Evolutionary conservation across 352 stramenopile genomes (phyloP).

Genomic region (Phytophthora rubi): DNA sequence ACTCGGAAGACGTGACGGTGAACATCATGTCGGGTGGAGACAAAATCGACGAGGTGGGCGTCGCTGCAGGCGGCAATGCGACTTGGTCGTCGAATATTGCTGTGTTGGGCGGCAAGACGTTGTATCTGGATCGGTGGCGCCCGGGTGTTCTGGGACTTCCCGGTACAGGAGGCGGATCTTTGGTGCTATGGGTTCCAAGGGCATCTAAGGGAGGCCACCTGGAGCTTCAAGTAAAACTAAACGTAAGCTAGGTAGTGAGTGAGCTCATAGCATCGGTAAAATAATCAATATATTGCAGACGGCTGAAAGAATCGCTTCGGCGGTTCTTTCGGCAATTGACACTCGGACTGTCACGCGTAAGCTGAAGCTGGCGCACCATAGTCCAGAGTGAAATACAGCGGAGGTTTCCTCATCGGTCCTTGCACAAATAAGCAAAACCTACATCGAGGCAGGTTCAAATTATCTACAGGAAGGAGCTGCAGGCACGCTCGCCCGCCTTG

Average conservation of each 20-base stretch:
- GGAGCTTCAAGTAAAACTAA: conserved; percentile 33
- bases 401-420: too few species aligned
- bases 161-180: conserved; percentile 58
- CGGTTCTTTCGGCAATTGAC: too few species aligned
- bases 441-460: too few species aligned
- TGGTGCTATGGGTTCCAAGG: conserved; percentile 56
- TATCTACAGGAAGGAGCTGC: too few species aligned
- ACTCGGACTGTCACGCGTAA: too few species aligned
- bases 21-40: conserved; percentile 47
- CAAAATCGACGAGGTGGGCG: conserved; percentile 36
- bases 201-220: conserved; percentile 17
- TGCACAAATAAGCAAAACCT: too few species aligned
- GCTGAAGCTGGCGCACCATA: too few species aligned
- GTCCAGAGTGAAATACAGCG: too few species aligned
- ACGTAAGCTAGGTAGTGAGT: conserved; percentile 35
- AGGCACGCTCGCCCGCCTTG: too few species aligned
- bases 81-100: conserved; percentile 37
- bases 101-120: conserved; percentile 50
- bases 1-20: conserved; percentile 45
- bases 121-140: conserved; percentile 69
- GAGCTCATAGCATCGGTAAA: not conserved
- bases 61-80: conserved; percentile 35
- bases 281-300: too few species aligned
- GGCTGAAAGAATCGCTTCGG: too few species aligned
- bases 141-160: conserved; percentile 52